Evolutionary conservation across 495 filamentous ascomycete genomes (phyloP).

Genomic region (Neurospora tetraspora): DNA sequence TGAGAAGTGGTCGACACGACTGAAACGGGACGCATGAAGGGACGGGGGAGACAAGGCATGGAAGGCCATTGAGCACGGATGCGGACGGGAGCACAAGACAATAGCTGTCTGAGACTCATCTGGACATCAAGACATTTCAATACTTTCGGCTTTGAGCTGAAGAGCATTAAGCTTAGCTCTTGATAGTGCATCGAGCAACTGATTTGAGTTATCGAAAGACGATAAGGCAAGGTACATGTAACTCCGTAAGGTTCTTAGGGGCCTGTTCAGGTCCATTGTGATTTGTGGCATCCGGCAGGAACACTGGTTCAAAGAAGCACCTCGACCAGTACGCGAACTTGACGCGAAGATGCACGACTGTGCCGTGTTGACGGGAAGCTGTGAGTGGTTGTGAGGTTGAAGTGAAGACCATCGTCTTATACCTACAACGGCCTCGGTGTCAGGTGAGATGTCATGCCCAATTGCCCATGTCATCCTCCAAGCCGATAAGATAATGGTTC

Average conservation of each 20-base stretch:
- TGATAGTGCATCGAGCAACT: background rate
- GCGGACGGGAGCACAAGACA: background rate
- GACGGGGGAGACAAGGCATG: background rate
- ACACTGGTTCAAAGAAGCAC: background rate
- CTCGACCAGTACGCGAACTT: background rate
- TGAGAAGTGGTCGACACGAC: background rate
- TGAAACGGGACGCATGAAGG: background rate
- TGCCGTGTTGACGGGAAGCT: background rate
- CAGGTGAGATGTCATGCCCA: background rate
- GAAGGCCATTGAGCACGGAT: background rate
- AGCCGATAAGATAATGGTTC: background rate
- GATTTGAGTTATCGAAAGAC: background rate
- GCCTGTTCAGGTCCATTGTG: background rate
- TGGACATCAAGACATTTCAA: background rate
- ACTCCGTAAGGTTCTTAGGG: background rate
- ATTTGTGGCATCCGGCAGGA: background rate
- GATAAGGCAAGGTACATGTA: background rate
- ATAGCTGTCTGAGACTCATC: background rate
- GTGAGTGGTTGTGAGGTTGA: background rate
- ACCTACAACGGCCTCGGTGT: background rate
- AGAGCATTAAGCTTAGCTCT: background rate
- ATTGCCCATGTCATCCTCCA: background rate
- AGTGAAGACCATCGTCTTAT: background rate
- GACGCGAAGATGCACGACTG: background rate
- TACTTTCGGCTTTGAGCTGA: background rate